Base-by-base conservation (phyloP, 805 yeast species). In the Starmerella kuoi region DNA sequence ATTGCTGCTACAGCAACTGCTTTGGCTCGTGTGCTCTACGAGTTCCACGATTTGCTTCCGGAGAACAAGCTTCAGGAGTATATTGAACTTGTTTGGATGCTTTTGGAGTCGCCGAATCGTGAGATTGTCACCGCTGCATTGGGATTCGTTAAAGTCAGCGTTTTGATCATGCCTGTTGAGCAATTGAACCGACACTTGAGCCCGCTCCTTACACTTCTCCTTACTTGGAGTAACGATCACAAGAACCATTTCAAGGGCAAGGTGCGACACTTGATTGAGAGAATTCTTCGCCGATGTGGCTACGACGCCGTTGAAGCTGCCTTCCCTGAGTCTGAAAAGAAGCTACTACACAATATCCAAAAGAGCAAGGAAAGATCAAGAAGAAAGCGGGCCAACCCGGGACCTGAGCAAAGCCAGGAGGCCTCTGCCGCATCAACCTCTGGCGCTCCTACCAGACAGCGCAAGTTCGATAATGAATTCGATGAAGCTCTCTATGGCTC, bases 1-100 rank as follows among this genome's bases (percentile, higher is more conserved):
- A 82, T 91, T 25, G 83, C 95, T 55, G 96, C 97, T n/a, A 77
- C 88, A 2, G 77, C 91, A 53, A 86, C 95, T 5, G 93, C 95
- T 0, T 67, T 88, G 41, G 78, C 94, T 35, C 79, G 95, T 57
- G 65, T 88, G 35, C 69, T 91, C 31, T 88, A 77, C 61, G 96
- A 91, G 62, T 93, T 83, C 64, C 79, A 79, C 54, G 73, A 73
- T 41, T 65, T 67, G 28, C 67, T 91, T 47, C 73, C 76, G 11
- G 54, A 65, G 21, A 79, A 74, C 12, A 66, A 77, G 39, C 64
- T 85, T 33, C 58, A 73, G 49, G 97, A 91, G 57, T 67, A 91
- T 33, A 74, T 84, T 20, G 77, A 86, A 9, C 86, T 95, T 2
- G 81, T 91, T 40, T 94, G 86, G 59, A 67, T 87, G 52, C 88